Conservation (phyloP, 1,284 basidiomycete genomes). For the Heimioporus retisporus region DNA sequence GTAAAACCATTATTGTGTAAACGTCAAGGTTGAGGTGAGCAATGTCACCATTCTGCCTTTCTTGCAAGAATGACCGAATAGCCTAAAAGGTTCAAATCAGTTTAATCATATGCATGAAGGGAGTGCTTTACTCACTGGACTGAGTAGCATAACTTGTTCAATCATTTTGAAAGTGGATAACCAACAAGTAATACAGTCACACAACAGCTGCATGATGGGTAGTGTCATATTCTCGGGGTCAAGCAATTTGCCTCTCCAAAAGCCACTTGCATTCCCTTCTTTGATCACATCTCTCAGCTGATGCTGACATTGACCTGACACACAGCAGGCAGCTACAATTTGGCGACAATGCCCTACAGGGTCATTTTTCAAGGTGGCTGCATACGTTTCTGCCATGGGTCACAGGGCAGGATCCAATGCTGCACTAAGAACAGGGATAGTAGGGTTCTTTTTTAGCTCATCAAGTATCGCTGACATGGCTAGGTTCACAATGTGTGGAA, state of each 20-base stretch:
- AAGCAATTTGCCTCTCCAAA: not conserved
- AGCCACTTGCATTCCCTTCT: not conserved
- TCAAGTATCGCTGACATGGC: not conserved
- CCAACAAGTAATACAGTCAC: conserved; percentile 1
- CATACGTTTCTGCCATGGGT: not conserved
- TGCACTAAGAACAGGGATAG: no score
- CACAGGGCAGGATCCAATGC: not conserved
- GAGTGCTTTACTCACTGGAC: not conserved
- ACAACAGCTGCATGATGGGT: not conserved
- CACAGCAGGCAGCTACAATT: not conserved
- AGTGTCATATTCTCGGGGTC: not conserved
- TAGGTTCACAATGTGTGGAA: conserved; percentile 3
- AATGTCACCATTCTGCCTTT: not conserved
- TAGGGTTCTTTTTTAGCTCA: not conserved
- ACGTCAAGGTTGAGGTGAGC: not conserved
- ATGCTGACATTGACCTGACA: not conserved
- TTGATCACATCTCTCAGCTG: not conserved
- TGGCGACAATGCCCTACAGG: not conserved
- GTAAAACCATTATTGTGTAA: not conserved
- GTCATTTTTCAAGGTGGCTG: not conserved
- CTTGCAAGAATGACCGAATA: conserved; percentile 4
- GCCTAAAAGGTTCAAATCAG: not conserved
- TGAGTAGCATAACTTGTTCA: not conserved
- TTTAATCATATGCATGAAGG: not conserved
- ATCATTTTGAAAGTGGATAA: conserved; percentile 5